Evolutionary conservation across 768 basidiomycete species (phyloP), one percentile per base, ranked within the genome.

Genomic region (Tricholomella constricta): DNA sequence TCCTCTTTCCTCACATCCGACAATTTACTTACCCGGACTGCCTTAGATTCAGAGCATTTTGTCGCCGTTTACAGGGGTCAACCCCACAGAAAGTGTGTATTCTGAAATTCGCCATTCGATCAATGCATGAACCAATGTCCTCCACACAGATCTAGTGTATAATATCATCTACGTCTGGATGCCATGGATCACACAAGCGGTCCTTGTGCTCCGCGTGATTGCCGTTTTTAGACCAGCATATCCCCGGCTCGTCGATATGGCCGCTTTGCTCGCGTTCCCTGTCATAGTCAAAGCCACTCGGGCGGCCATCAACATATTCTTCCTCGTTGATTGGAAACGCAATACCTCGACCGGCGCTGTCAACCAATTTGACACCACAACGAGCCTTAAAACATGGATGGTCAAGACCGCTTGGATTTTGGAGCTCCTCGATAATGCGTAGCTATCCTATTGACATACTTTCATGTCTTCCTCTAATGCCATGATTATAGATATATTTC

Each of bases 171-270:
- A 36, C 26, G 36, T 37, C 6, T 48, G 46, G 46, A 48, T 48
- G 46, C 46, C 46, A 25, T 48, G 46, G 52, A 20, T 50, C 32
- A 36, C 52, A 36, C 45, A 50, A 22, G 56, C 43, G 6, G 23
- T 54, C 38, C 52, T 54, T 23, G 5, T 58, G 1, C 31, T 58
- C 17, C 48, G 48, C 15, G 53, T 52, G 31, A 23, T 35, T 29
- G 32, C 34, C 19, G 32, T 48, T 1, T 48, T 23, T 25, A 12
- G n/a, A 2, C 46, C 46, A n/a, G 12, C 14, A 6, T 37, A 23
- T 15, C 31, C 31, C 14, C 34, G 15, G 15, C 26, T 26, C 34
- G 34, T 12, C 14, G 22, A 15, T 7, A 23, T 48, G 7, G 10
- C 32, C 10, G 5, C 14, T 2, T 17, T 48, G 9, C 36, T 48